Evolutionary conservation across 495 filamentous ascomycete genomes (phyloP).

Genomic region (Penicillium verhagenii): DNA sequence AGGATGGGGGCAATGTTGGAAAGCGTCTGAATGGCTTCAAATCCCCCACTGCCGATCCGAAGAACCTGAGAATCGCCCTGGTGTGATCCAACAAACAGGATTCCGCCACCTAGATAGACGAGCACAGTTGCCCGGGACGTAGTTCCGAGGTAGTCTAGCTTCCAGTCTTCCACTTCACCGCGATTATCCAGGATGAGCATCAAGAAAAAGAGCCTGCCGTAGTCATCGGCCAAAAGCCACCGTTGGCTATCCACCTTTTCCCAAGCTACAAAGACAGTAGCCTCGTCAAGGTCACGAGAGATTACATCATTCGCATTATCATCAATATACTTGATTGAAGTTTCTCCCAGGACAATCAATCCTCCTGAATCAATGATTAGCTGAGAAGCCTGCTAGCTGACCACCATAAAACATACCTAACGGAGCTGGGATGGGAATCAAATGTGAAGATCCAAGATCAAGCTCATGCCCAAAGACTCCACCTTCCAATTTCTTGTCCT

Average conservation of each 20-base stretch:
- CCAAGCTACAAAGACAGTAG: slow-evolving; percentile 87
- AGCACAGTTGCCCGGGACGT: slow-evolving; percentile 73
- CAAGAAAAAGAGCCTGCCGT: slow-evolving; percentile 76
- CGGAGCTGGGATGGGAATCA: slow-evolving; percentile 78
- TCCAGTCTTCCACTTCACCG: slow-evolving; percentile 64
- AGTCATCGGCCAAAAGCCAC: slow-evolving; percentile 88
- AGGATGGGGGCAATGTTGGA: slow-evolving; percentile 86
- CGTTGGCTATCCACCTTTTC: slow-evolving; percentile 73
- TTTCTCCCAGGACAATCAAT: slow-evolving; percentile 82
- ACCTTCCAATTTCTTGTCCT: slow-evolving; percentile 30
- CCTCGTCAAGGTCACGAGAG: slow-evolving; percentile 61
- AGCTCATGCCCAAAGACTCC: slow-evolving; percentile 53
- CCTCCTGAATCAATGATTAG: slow-evolving; percentile 49
- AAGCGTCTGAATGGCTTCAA: slow-evolving; percentile 73
- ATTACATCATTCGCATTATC: slow-evolving; percentile 62
- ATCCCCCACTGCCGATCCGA: slow-evolving; percentile 51
- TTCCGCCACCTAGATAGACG: slow-evolving; percentile 72
- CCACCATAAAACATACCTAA: slow-evolving; percentile 39
- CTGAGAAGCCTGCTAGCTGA: slow-evolving; percentile 3
- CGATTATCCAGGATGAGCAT: slow-evolving; percentile 65
- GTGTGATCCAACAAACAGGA: slow-evolving; percentile 87
- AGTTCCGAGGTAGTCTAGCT: slow-evolving; percentile 62
- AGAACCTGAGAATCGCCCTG: slow-evolving; percentile 89
- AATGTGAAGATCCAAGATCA: slow-evolving; percentile 70
- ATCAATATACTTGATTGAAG: slow-evolving; percentile 77